Evolutionary conservation across 495 filamentous ascomycete species (phyloP).

Genomic region (Penicillium desertorum): DNA sequence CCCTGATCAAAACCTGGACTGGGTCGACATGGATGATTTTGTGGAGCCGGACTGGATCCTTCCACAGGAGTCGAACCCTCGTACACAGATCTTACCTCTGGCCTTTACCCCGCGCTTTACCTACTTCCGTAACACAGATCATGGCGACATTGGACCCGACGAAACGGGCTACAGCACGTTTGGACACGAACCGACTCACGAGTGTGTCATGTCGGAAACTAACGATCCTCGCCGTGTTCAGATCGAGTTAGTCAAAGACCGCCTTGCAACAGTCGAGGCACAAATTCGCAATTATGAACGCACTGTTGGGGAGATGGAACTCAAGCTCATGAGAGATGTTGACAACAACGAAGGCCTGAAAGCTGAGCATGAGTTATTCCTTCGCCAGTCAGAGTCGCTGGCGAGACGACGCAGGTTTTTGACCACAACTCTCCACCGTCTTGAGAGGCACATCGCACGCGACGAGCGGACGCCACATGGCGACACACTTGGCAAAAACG

Average conservation of each 20-base stretch:
- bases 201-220: slow-evolving; percentile 90
- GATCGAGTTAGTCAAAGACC: slow-evolving; percentile 75
- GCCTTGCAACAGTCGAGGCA: slow-evolving; percentile 71
- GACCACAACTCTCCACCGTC: slow-evolving; percentile 65
- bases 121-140: slow-evolving; percentile 97
- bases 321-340: slow-evolving; percentile 57
- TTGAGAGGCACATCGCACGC: slow-evolving; percentile 55
- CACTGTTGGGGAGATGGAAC: slow-evolving; percentile 63
- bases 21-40: slow-evolving; percentile 99
- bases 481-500: slow-evolving; percentile 31
- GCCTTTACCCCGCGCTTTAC: slow-evolving; percentile 92
- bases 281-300: slow-evolving; percentile 73
- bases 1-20: slow-evolving; percentile 87
- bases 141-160: slow-evolving; percentile 66
- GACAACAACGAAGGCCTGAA: slow-evolving; percentile 52
- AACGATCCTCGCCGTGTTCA: slow-evolving; percentile 92
- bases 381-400: slow-evolving; percentile 67
- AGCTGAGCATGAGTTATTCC: slow-evolving; percentile 64
- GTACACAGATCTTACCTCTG: slow-evolving; percentile 88
- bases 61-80: slow-evolving; percentile 84
- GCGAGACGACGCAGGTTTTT: slow-evolving; percentile 75
- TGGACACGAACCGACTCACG: slow-evolving; percentile 87
- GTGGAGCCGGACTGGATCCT: slow-evolving; percentile 96
- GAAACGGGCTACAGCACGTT: slow-evolving; percentile 77
- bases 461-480: slow-evolving; percentile 33